Evolutionary conservation across 2,329 filamentous ascomycete species (phyloP).

Genomic region (Colletotrichum spaethianum): DNA sequence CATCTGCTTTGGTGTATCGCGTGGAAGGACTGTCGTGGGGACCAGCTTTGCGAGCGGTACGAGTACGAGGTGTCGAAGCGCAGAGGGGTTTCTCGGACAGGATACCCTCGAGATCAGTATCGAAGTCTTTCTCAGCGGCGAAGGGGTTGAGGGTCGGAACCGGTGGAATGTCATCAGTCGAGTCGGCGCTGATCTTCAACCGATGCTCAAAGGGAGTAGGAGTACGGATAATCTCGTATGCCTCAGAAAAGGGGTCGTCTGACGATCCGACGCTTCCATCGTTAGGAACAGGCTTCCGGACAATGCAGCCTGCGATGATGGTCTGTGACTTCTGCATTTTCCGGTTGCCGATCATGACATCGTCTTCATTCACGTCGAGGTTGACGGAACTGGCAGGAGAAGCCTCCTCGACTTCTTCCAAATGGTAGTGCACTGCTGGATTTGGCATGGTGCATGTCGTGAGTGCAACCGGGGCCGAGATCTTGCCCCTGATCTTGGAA

Average conservation of each 20-base stretch:
- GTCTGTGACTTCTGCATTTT: slow-evolving; percentile 49
- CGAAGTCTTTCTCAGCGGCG: slow-evolving; percentile 55
- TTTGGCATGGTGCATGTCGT: slow-evolving; percentile 24
- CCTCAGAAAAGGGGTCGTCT: slow-evolving; percentile 51
- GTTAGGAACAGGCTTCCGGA: slow-evolving; percentile 48
- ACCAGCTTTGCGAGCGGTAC: slow-evolving; percentile 11
- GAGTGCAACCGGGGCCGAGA: slow-evolving; percentile 31
- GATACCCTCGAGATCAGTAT: slow-evolving; percentile 56
- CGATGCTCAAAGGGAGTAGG: slow-evolving; percentile 45
- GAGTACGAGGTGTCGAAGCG: slow-evolving; percentile 54
- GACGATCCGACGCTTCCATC: slow-evolving; percentile 46
- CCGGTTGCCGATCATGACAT: slow-evolving; percentile 50
- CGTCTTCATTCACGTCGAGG: slow-evolving; percentile 52
- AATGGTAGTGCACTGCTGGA: slow-evolving; percentile 27
- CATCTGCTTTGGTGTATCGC: slow-evolving; percentile 1
- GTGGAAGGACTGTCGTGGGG: slow-evolving; percentile 22
- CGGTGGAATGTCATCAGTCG: slow-evolving; percentile 13
- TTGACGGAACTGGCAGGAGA: slow-evolving; percentile 50
- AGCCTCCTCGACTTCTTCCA: slow-evolving; percentile 37
- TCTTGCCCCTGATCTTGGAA: slow-evolving; percentile 34
- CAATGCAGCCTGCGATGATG: slow-evolving; percentile 49
- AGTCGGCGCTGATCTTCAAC: slow-evolving; percentile 35
- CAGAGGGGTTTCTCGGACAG: slow-evolving; percentile 53
- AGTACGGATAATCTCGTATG: slow-evolving; percentile 37
- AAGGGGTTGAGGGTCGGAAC: slow-evolving; percentile 46